phyloP scores from a whole-genome alignment of 78 protist genomes.

The Bodo saltans region DNA sequence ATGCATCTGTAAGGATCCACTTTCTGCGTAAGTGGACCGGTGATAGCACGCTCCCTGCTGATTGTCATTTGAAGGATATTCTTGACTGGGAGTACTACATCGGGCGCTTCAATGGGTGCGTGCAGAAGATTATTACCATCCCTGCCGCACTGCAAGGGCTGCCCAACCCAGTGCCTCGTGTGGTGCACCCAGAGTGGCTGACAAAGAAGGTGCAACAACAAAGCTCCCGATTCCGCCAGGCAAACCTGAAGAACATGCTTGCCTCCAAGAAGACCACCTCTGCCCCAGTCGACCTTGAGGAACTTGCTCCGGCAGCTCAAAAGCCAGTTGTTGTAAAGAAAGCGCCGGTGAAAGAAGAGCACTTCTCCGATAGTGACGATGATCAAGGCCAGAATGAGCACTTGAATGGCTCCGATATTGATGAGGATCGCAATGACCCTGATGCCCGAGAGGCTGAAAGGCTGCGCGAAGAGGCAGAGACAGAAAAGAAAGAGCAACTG shows the following conservation, averaged over 20 bases:
- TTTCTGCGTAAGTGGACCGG: conserved; percentile 53
- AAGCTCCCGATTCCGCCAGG: not conserved
- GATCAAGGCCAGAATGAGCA: not conserved
- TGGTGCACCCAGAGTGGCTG: conserved; percentile 95
- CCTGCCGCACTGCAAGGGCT: conserved; percentile 93
- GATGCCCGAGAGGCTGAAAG: too few relatives aligned
- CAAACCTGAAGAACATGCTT: not conserved
- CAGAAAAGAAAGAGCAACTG: too few relatives aligned
- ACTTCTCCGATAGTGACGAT: not conserved
- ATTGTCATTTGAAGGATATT: conserved; percentile 41
- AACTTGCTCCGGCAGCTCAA: not conserved
- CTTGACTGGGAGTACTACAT: conserved; percentile 95
- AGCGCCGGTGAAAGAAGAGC: not conserved
- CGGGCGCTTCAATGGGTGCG: conserved; percentile 65
- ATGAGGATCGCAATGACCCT: too few relatives aligned
- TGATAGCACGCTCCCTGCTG: not conserved
- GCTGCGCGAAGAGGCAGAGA: too few relatives aligned
- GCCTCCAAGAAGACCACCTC: not conserved
- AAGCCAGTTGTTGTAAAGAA: not conserved
- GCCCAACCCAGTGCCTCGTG: conserved; percentile 89
- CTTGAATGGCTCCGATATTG: too few relatives aligned
- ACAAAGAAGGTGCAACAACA: conserved; percentile 39
- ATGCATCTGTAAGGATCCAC: conserved; percentile 3
- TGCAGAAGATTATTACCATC: conserved; percentile 95
- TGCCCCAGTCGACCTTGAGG: not conserved